Base-by-base conservation (phyloP, 2,329 filamentous ascomycete genomes). In the Diaporthe citriasiana region DNA sequence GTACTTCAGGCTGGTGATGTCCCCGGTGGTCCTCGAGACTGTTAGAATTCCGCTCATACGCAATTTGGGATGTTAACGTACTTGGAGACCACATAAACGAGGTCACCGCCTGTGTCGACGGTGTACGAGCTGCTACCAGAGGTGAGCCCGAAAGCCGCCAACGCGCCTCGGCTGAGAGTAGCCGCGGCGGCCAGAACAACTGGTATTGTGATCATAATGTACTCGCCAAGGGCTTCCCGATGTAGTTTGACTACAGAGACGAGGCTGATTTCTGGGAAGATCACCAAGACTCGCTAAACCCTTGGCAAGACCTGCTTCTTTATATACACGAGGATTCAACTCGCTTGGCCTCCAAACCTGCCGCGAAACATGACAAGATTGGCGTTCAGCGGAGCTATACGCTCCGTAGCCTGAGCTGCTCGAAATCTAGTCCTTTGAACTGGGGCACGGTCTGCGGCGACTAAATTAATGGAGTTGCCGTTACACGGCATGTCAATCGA, bases 1-100 rank as follows among this genome's bases (percentile, higher is more conserved):
- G 79, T 87, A 92, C 71, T 87, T 86, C 80, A 93, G 89, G 0
- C 90, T 92, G 19, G 87, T 91, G 80, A 93, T 90, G 77, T 92
- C 91, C 77, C 91, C 92, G 79, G 83, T 91, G 22, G 83, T 47
- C 17, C 25, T 59, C 25, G 22, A 17, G 22, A 25, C 12, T 15
- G 22, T 66, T 13, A 66, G 22, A 15, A 15, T 19, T 66, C 40
- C 7, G 4, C 8, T 50, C 22, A 2, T 17, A 5, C 45, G 17
- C 10, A 19, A 4, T 9, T 3, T 35, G 13, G 17, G 22, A 35
- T 38, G 9, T 17, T 17, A 22, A 25, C 60, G 4, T 38, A 38
- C 60, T 66, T 66, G 13, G 60, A 66, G 7, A 66, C 42, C 10
- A 66, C 60, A 13, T 66, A 66, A 25, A 84, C 60, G 85, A 83